Evolutionary conservation across 2,329 filamentous ascomycete species (phyloP).

Genomic region (Cytospora schulzeri): DNA sequence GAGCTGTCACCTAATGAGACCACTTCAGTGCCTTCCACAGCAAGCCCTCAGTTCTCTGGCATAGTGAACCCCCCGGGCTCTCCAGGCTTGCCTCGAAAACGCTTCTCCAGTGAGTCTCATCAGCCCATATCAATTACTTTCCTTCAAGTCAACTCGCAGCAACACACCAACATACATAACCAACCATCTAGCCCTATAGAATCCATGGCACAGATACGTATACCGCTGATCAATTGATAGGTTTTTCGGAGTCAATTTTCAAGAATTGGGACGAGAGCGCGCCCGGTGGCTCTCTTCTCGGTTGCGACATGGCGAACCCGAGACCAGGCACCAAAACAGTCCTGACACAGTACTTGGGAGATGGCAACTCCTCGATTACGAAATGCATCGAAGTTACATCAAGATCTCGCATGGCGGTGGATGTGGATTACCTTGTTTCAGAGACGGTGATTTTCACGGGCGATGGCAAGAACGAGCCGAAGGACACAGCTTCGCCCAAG

Average conservation of each 20-base stretch:
- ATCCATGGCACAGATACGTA: neutral
- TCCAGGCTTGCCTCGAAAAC: neutral
- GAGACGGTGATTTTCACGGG: constrained; percentile 43
- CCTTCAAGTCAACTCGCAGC: no score
- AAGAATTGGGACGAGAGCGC: constrained; percentile 47
- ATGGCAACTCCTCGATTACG: constrained; percentile 45
- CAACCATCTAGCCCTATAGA: neutral
- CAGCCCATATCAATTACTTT: neutral
- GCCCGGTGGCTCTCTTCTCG: constrained; percentile 25
- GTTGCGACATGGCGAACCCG: constrained; percentile 25
- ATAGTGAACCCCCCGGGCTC: neutral
- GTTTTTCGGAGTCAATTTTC: constrained; percentile 44
- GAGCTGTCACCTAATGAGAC: neutral
- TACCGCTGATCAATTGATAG: constrained; percentile 14
- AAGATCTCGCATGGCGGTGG: constrained; percentile 38
- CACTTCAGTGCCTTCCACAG: neutral
- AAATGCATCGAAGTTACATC: constrained; percentile 43
- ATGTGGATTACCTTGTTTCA: constrained; percentile 39
- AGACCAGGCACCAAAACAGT: constrained; percentile 31
- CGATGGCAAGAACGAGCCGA: neutral
- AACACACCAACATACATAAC: neutral
- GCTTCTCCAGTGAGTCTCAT: constrained; percentile 13
- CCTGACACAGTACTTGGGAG: constrained; percentile 43
- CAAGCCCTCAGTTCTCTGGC: constrained; percentile 29
- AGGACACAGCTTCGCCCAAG: neutral